Percentiles rank a stretch among this genome's conserved stretches.
Evolutionary conservation across 2,329 filamentous ascomycete species (phyloP).

Genomic region (Fusarium nurragi): DNA sequence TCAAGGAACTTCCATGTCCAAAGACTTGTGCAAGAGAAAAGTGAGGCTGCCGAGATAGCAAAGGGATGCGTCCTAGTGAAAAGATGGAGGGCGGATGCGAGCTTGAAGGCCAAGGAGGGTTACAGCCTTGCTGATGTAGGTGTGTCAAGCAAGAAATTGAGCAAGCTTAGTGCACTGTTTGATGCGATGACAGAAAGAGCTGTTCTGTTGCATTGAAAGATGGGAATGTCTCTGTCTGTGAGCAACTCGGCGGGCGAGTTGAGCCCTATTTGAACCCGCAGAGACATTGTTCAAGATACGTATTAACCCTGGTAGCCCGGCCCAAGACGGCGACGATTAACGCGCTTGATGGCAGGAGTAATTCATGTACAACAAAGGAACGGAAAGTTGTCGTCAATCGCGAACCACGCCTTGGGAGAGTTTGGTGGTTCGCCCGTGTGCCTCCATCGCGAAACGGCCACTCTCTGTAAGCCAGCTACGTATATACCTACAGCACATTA

Average conservation of each 20-base stretch:
- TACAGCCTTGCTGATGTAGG: constrained; percentile 8
- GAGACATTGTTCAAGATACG: neutral
- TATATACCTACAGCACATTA: neutral
- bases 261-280: constrained; percentile 28
- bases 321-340: neutral
- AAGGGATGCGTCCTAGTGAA: constrained; percentile 22
- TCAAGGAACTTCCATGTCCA: neutral
- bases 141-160: constrained; percentile 2
- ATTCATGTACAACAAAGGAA: constrained; percentile 17
- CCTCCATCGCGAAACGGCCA: neutral
- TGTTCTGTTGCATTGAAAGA: neutral
- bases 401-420: constrained; percentile 2
- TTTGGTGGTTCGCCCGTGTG: constrained; percentile 25
- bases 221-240: constrained; percentile 3
- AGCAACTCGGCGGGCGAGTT: constrained; percentile 6
- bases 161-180: neutral
- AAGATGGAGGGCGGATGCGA: constrained; percentile 31
- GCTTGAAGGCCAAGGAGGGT: constrained; percentile 11
- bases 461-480: constrained; percentile 9
- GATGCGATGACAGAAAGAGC: neutral
- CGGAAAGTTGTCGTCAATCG: constrained; percentile 1
- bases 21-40: constrained; percentile 12
- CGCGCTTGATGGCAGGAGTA: neutral
- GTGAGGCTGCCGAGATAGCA: constrained; percentile 35
- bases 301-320: neutral